These are phyloP conservation scores for Boechera divaricarpa DNA, from an alignment of 345 rosid species.

Conservation along the genomic window DNA sequence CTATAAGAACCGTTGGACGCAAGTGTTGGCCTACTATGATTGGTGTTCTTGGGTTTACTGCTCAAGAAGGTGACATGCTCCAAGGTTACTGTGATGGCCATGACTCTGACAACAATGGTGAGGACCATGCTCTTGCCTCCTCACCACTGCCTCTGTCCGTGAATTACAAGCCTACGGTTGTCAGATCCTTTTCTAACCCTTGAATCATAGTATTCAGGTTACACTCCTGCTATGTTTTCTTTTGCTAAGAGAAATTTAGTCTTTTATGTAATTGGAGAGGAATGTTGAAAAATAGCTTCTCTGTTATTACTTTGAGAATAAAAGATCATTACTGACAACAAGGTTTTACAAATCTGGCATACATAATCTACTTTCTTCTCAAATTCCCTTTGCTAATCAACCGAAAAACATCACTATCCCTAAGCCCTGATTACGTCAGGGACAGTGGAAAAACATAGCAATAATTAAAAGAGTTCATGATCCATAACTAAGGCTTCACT, in stretches of 20 bases:
- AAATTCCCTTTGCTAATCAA: constrained; percentile 17
- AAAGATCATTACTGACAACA: constrained; percentile 10
- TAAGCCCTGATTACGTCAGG: constrained; percentile 24
- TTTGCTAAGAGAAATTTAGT: constrained; percentile 1
- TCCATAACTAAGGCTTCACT: constrained; percentile 60
- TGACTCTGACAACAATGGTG: constrained; percentile 11
- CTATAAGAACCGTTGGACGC: constrained; percentile 54
- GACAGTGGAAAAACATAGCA: constrained; percentile 16
- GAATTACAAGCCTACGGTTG: constrained; percentile 27
- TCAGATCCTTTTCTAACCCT: constrained; percentile 36
- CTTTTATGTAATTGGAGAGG: constrained; percentile 24
- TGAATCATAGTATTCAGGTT: background rate
- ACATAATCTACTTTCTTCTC: background rate
- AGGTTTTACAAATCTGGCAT: constrained; percentile 1
- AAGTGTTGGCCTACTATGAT: constrained; percentile 75
- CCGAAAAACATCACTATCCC: background rate
- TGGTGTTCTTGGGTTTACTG: constrained; percentile 63
- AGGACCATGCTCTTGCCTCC: constrained; percentile 28
- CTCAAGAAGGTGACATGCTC: constrained; percentile 67
- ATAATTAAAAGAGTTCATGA: constrained; percentile 10
- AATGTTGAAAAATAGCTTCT: constrained; percentile 17
- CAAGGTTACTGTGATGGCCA: constrained; percentile 70
- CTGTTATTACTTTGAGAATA: constrained; percentile 27
- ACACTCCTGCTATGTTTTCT: background rate
- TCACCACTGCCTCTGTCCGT: constrained; percentile 35